phyloP scores from a whole-genome alignment of 352 stramenopile genomes.

The Plasmopara muralis region DNA sequence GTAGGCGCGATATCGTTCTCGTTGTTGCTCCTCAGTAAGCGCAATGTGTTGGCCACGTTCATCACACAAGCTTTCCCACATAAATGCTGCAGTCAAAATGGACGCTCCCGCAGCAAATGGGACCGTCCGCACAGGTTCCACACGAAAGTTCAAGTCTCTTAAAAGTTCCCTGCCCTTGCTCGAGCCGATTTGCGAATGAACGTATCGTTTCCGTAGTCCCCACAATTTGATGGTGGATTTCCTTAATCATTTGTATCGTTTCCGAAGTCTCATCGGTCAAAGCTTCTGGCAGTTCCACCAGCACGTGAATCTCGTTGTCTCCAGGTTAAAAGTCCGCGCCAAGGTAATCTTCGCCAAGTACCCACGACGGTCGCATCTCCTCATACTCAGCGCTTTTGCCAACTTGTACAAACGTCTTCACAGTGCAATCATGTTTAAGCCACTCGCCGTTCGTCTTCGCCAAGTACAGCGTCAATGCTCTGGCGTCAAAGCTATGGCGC shows the following conservation, averaged over 20 bases:
- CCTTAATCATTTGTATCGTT: neutral
- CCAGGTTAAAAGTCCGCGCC: too few relatives aligned
- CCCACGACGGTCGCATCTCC: too few relatives aligned
- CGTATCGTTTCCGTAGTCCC: neutral
- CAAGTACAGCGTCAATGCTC: too few relatives aligned
- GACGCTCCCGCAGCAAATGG: neutral
- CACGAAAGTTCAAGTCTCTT: neutral
- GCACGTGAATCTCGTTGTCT: too few relatives aligned
- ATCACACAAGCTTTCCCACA: neutral
- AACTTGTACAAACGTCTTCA: too few relatives aligned
- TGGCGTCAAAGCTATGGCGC: too few relatives aligned
- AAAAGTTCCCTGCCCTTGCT: conserved; percentile 1
- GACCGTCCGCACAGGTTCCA: neutral
- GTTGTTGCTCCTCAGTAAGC: conserved; percentile 25
- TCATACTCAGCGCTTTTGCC: too few relatives aligned
- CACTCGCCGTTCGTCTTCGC: too few relatives aligned
- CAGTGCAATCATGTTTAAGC: too few relatives aligned
- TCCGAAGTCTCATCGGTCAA: neutral
- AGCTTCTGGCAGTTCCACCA: too few relatives aligned
- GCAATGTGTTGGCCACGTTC: neutral
- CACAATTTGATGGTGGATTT: neutral
- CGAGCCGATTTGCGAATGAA: neutral
- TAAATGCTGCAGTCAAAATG: neutral
- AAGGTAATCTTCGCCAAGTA: too few relatives aligned
- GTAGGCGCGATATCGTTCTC: conserved; percentile 23